These are phyloP conservation scores for Onygenales sp. DNA, from an alignment of 2,329 filamentous ascomycete species.

Conservation along the genomic window DNA sequence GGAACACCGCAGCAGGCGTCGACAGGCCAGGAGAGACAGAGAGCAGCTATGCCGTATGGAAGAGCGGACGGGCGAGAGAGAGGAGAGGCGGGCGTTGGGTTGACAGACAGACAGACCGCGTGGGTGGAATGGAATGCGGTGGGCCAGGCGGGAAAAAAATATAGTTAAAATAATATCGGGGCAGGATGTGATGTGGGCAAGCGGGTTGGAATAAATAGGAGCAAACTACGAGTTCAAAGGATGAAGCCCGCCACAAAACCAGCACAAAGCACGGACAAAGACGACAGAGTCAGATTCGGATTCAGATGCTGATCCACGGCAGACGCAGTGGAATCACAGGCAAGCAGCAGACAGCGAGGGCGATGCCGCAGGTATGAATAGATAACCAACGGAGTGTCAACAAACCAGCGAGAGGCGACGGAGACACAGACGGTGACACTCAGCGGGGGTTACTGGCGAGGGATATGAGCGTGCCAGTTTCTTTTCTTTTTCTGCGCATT, in stretches of 20 bases:
- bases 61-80: neutral
- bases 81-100: neutral
- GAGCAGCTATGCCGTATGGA: neutral
- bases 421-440: too few relatives aligned
- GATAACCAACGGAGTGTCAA: too few relatives aligned
- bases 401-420: too few relatives aligned
- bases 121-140: neutral
- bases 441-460: too few relatives aligned
- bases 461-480: too few relatives aligned
- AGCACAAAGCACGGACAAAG: neutral
- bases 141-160: neutral
- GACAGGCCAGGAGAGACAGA: neutral
- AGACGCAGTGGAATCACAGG: too few relatives aligned
- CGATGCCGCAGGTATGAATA: too few relatives aligned
- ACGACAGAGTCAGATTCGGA: neutral
- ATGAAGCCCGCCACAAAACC: neutral
- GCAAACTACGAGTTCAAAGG: neutral
- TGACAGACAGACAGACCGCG: neutral
- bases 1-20: neutral
- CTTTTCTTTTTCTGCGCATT: too few relatives aligned
- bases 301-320: too few relatives aligned
- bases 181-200: neutral
- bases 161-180: too few relatives aligned
- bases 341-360: too few relatives aligned
- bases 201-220: neutral